Evolutionary conservation across 768 basidiomycete species (phyloP).

Genomic region (Chalciporus piperatus): DNA sequence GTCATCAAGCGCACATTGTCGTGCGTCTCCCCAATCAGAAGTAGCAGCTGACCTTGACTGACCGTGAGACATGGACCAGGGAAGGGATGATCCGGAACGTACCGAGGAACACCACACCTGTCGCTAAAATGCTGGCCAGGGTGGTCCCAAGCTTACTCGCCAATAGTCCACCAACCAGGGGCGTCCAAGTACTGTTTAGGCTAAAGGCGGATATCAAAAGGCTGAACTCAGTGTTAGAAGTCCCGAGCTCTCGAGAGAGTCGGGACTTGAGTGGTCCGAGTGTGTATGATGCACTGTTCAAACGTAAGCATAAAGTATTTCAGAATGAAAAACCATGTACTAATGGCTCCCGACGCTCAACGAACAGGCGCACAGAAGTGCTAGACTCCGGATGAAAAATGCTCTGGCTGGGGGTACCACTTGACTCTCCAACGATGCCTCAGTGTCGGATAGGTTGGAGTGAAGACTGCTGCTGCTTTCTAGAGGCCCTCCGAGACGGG

Average conservation of each 20-base stretch:
- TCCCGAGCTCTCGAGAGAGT: constrained; percentile 64
- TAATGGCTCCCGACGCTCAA: constrained; percentile 78
- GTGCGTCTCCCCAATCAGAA: constrained; percentile 63
- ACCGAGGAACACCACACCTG: constrained; percentile 67
- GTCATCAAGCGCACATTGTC: constrained; percentile 67
- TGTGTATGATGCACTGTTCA: constrained; percentile 61
- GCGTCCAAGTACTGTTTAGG: constrained; percentile 75
- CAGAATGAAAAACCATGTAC: constrained; percentile 36
- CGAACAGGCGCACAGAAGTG: constrained; percentile 69
- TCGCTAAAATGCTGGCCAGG: constrained; percentile 67
- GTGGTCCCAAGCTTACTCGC: constrained; percentile 73
- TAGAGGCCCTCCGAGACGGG: not conserved
- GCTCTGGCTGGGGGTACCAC: constrained; percentile 32
- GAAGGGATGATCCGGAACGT: constrained; percentile 8
- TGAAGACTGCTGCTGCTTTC: not conserved
- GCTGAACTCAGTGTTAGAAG: constrained; percentile 75
- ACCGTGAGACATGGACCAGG: constrained; percentile 6
- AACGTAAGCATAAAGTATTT: constrained; percentile 1
- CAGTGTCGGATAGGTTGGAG: not conserved
- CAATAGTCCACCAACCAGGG: constrained; percentile 71
- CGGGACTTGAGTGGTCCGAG: constrained; percentile 77
- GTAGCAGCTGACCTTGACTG: constrained; percentile 55
- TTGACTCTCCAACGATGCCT: constrained; percentile 3
- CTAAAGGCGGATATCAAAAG: constrained; percentile 75
- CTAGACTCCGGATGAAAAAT: constrained; percentile 53